Conservation (phyloP, 768 basidiomycete genomes). For the Melanogaster broomeanus region DNA sequence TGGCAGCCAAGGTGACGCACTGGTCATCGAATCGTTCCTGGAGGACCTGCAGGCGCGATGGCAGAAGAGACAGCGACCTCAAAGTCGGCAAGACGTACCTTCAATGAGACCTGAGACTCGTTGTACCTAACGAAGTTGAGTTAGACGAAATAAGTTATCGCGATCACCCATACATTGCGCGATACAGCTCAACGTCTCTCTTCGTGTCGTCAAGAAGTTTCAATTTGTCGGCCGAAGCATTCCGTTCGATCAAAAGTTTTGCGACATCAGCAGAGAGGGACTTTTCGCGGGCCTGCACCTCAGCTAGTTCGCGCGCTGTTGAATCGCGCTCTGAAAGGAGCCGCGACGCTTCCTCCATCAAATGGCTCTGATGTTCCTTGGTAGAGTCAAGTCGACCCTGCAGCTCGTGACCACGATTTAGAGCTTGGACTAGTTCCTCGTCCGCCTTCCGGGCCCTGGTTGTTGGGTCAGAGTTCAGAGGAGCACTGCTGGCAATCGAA, state of each 20-base stretch:
- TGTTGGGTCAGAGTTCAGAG: constrained; percentile 8
- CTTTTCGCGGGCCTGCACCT: constrained; percentile 18
- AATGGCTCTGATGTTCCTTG: constrained; percentile 21
- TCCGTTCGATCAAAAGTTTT: constrained; percentile 17
- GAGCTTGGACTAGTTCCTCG: constrained; percentile 14
- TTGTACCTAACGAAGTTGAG: constrained; percentile 14
- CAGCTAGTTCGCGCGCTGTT: constrained; percentile 16
- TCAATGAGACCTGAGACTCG: constrained; percentile 22
- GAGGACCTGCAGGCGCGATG: constrained; percentile 36
- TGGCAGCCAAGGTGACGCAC: constrained; percentile 48
- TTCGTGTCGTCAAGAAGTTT: constrained; percentile 16
- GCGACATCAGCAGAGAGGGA: constrained; percentile 15
- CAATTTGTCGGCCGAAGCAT: constrained; percentile 22
- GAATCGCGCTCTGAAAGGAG: constrained; percentile 27
- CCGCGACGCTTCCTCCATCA: constrained; percentile 25
- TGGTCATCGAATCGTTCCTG: constrained; percentile 67
- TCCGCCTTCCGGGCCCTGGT: constrained; percentile 21
- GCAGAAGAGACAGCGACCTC: not conserved
- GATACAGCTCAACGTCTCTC: constrained; percentile 19
- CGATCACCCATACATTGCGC: constrained; percentile 24
- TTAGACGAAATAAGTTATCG: not conserved
- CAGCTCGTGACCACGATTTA: constrained; percentile 26
- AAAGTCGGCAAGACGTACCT: constrained; percentile 15
- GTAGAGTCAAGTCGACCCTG: constrained; percentile 29
- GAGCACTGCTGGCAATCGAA: not conserved